These are phyloP conservation scores for Coemansia sp. DNA, from an alignment of 192 early-diverging fungal genomes.

Conservation along the genomic window DNA sequence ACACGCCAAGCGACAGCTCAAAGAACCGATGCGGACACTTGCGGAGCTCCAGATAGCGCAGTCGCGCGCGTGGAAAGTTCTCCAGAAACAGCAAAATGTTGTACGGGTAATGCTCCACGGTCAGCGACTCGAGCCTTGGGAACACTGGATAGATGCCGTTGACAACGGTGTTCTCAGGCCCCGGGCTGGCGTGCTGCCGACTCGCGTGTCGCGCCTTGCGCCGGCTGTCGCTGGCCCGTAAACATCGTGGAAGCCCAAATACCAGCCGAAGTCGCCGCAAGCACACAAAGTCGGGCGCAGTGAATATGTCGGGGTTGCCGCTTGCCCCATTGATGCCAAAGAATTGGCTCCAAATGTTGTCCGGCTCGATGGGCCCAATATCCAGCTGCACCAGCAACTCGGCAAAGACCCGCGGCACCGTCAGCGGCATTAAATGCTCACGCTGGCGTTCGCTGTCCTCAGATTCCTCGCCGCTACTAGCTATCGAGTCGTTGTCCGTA, in stretches of 20 bases:
- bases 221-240: background rate
- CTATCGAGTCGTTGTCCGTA: background rate
- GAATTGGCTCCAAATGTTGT: conserved; percentile 32
- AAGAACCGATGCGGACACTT: conserved; percentile 13
- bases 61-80: conserved; percentile 31
- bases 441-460: background rate
- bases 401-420: conserved; percentile 13
- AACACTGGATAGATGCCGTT: conserved; percentile 15
- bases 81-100: conserved; percentile 26
- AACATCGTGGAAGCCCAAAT: conserved; percentile 2
- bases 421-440: background rate
- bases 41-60: conserved; percentile 14
- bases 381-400: conserved; percentile 19
- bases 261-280: conserved; percentile 23
- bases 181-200: conserved; percentile 2
- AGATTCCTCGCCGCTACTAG: background rate
- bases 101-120: conserved; percentile 18
- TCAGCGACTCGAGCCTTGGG: conserved; percentile 19
- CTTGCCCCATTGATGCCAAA: background rate
- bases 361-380: conserved; percentile 27
- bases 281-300: conserved; percentile 4
- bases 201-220: background rate
- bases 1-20: conserved; percentile 8
- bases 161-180: background rate
- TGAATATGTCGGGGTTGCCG: background rate